Base-by-base conservation (phyloP, 1,139 yeast species). In the Saccharomyces hybrid region DNA sequence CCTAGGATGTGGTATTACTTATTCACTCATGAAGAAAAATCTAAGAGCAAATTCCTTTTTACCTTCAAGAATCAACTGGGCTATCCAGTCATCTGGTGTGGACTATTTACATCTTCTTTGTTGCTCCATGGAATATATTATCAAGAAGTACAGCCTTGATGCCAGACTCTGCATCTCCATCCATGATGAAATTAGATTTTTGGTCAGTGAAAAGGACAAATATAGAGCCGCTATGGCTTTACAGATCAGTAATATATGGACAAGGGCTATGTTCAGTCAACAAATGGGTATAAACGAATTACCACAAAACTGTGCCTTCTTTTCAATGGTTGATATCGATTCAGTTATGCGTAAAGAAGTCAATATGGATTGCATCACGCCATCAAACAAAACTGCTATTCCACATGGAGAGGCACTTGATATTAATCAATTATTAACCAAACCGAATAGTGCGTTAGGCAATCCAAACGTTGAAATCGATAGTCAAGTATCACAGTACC, bases 51-150 rank as follows among this genome's bases (percentile, higher is more conserved):
- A 83, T 55, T 75, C 80, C 1, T 93, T 86, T 69, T 73, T 93
- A 63, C 95, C 99, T 0, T 89, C 97, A 2, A 74, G 99, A 64
- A 86, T 91, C 59, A 95, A 95, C 66, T 95, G 99, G 99, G 89
- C 97, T 0, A 95, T 95, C 66, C 99, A 95, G 69, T 89, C 97
- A 46, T 89, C 97, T 0, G 99, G 99, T 46, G 99, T 95, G 16
- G 99, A 95, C 69, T 95, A 95, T 67, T 75, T 95, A 52, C 99
- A 95, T 69, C 70, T 95, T 47, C 71, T 95, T 55, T 79, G 93
- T 54, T 81, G 90, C 4, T 83, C 97, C 0, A 93, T 95, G 98
- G 88, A 89, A 57, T 88, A 89, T 65, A 75, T 95, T 60, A 77
- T 81, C 50, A 77, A 80, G 44, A 78, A 77, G 57, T 93, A 83